Percentiles rank a stretch among this genome's conserved stretches.
phyloP scores from a whole-genome alignment of 139 green algal genomes.

The Coelastrella sp. region DNA sequence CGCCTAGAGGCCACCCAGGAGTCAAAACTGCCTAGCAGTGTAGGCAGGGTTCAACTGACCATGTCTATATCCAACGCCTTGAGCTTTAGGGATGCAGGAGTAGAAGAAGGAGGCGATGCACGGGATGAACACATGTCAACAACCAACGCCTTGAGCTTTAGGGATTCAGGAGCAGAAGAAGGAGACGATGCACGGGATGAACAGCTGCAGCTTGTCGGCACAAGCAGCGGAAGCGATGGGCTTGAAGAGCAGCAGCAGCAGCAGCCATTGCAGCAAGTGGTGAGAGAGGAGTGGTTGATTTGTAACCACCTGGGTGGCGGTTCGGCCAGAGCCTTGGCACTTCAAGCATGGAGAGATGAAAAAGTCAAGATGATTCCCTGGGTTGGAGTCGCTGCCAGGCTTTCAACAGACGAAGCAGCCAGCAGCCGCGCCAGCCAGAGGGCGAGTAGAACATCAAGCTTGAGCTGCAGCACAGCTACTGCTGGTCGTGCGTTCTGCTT shows the following conservation, averaged over 20 bases:
- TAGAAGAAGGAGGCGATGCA: no score
- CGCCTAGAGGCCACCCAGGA: slow-evolving; percentile 31
- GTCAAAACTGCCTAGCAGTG: slow-evolving; percentile 39
- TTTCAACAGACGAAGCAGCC: slow-evolving; percentile 26
- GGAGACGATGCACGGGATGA: neutral
- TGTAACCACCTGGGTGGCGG: slow-evolving; percentile 58
- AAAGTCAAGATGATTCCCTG: slow-evolving; percentile 76
- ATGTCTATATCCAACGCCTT: neutral
- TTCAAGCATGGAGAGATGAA: slow-evolving; percentile 25
- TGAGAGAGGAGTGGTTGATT: slow-evolving; percentile 68
- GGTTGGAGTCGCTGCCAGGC: slow-evolving; percentile 74
- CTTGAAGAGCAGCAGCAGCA: neutral
- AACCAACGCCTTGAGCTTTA: no score
- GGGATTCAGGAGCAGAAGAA: no score
- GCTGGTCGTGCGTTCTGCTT: slow-evolving; percentile 84
- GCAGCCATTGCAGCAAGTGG: neutral
- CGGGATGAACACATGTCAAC: no score
- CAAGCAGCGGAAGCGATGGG: neutral
- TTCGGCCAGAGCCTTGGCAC: slow-evolving; percentile 41
- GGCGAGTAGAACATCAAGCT: neutral
- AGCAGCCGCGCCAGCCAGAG: neutral
- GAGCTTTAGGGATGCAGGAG: no score
- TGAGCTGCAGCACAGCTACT: neutral
- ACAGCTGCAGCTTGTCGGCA: neutral
- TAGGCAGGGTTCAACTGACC: slow-evolving; percentile 44